phyloP scores from a whole-genome alignment of 345 rosid species.

The Corymbia maculata region DNA sequence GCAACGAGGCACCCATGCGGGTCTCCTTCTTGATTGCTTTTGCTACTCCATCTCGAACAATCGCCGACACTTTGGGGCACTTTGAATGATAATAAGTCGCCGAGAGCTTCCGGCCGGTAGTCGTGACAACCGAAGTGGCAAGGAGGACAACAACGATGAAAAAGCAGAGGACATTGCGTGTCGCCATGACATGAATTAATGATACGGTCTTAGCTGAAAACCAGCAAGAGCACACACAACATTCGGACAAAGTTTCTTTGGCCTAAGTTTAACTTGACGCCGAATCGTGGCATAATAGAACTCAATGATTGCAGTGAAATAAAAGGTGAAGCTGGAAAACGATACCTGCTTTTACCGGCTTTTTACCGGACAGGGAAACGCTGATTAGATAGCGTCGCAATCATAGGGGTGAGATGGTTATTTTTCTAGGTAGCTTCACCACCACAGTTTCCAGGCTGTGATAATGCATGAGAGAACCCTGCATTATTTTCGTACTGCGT shows the following conservation, averaged over 20 bases:
- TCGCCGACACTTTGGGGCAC: conserved; percentile 60
- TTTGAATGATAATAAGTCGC: conserved; percentile 50
- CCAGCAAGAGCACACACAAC: not conserved
- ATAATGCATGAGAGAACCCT: not conserved
- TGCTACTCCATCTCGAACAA: conserved; percentile 43
- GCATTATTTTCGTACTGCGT: not conserved
- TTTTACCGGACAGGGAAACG: not conserved
- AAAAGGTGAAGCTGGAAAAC: not conserved
- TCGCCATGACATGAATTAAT: not conserved
- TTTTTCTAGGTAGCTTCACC: not conserved
- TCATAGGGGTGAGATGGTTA: not conserved
- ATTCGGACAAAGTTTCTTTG: not conserved
- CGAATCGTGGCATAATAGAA: not conserved
- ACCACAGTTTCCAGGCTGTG: not conserved
- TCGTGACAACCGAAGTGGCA: not conserved
- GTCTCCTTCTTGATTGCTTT: conserved; percentile 51
- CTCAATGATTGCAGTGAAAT: not conserved
- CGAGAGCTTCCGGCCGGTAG: conserved; percentile 23
- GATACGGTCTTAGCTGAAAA: not conserved
- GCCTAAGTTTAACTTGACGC: not conserved
- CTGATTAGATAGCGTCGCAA: not conserved
- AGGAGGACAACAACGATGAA: not conserved
- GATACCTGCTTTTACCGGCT: not conserved
- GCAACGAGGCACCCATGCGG: conserved; percentile 62
- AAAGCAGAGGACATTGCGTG: not conserved